These are phyloP conservation scores for Nicotiana knightiana DNA, from an alignment of 257 asterid species.

Conservation along the genomic window DNA sequence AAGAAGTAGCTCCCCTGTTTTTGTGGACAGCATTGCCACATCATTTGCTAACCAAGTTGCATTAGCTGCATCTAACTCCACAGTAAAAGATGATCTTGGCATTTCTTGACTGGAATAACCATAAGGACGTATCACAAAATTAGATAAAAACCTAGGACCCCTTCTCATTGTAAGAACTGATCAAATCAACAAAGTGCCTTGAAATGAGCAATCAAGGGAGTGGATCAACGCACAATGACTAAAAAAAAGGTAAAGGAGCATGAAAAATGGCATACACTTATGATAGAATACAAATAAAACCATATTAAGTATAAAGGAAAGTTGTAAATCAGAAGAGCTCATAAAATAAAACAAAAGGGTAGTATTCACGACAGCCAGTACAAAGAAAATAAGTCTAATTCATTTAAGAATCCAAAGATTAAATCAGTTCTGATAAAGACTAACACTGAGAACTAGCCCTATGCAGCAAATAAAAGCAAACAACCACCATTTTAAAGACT, in stretches of 20 bases:
- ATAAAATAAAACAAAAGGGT: not conserved
- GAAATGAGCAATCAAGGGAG: not conserved
- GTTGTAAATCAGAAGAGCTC: not conserved
- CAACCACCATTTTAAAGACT: not conserved
- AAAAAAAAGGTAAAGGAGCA: not conserved
- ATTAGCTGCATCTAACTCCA: slow-evolving; percentile 89
- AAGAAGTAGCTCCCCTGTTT: slow-evolving; percentile 89
- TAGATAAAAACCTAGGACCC: not conserved
- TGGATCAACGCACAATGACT: not conserved
- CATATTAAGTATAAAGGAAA: not conserved
- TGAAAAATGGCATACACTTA: slow-evolving; percentile 6
- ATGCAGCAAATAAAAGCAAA: not conserved
- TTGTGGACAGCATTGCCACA: slow-evolving; percentile 89
- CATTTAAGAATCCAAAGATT: not conserved
- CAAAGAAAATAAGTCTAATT: not conserved
- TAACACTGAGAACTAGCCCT: not conserved
- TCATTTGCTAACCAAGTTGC: slow-evolving; percentile 93
- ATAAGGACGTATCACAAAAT: not conserved
- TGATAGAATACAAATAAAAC: not conserved
- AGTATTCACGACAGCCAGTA: not conserved
- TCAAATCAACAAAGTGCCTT: not conserved
- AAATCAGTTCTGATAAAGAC: not conserved
- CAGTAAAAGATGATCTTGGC: slow-evolving; percentile 66
- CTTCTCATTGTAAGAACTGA: not conserved
- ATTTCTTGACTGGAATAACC: slow-evolving; percentile 65